A percentile compares a stretch with the other conserved stretches of the same genome.
These are phyloP conservation scores for Parafenestella ontariensis DNA, from an alignment of 2,329 filamentous ascomycete genomes.

Conservation along the genomic window DNA sequence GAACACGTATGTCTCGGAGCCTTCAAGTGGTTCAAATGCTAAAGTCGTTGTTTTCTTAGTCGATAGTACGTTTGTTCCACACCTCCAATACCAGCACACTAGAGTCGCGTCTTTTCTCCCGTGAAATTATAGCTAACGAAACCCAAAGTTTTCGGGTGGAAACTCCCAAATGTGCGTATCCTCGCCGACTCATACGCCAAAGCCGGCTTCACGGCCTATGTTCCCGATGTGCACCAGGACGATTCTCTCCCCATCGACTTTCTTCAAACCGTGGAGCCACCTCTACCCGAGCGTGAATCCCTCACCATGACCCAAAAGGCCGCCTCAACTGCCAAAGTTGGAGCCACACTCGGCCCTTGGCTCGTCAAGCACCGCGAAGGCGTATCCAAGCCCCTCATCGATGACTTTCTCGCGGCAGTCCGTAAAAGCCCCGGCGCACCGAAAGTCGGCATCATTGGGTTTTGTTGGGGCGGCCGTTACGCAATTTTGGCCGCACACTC, in stretches of 20 bases:
- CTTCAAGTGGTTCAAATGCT: slow-evolving; percentile 46
- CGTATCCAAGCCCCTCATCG: slow-evolving; percentile 53
- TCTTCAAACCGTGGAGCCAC: slow-evolving; percentile 53
- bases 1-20: slow-evolving; percentile 53
- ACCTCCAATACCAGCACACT: background rate
- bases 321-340: slow-evolving; percentile 50
- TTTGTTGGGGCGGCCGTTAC: slow-evolving; percentile 54
- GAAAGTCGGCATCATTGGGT: slow-evolving; percentile 51
- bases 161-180: slow-evolving; percentile 50
- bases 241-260: slow-evolving; percentile 50
- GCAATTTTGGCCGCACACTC: slow-evolving; percentile 41
- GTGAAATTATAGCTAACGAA: background rate
- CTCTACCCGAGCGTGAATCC: slow-evolving; percentile 48
- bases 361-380: slow-evolving; percentile 53
- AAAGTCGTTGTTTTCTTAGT: slow-evolving; percentile 54
- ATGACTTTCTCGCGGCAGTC: slow-evolving; percentile 52
- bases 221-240: slow-evolving; percentile 52
- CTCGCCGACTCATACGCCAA: slow-evolving; percentile 53
- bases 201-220: slow-evolving; percentile 50
- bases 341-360: slow-evolving; percentile 51
- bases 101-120: background rate
- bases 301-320: slow-evolving; percentile 50
- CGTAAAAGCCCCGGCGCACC: slow-evolving; percentile 49
- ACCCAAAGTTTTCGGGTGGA: slow-evolving; percentile 51
- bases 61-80: slow-evolving; percentile 45